Evolutionary conservation across 2,329 filamentous ascomycete species (phyloP).

Genomic region (Scytalidium sp.): DNA sequence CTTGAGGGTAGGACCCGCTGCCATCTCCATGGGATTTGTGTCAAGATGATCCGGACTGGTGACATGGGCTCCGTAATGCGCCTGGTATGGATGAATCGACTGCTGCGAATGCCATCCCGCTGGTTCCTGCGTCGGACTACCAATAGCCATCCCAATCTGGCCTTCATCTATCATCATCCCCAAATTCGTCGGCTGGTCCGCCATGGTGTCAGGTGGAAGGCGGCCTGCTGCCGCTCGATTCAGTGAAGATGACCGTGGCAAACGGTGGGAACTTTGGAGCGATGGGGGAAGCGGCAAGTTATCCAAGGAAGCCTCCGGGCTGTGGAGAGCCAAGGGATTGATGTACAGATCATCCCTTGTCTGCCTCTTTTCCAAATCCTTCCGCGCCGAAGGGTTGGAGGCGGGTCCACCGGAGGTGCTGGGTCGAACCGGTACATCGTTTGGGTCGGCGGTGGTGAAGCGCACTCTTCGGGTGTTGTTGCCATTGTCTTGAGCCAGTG

Average conservation of each 20-base stretch:
- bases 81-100: constrained; percentile 7
- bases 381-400: constrained; percentile 13
- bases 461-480: constrained; percentile 15
- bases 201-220: constrained; percentile 9
- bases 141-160: constrained; percentile 69
- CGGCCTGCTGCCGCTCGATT: constrained; percentile 12
- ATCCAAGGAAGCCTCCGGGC: constrained; percentile 22
- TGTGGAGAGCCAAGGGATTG: constrained; percentile 23
- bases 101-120: constrained; percentile 15
- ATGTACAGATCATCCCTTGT: constrained; percentile 28
- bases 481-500: constrained; percentile 18
- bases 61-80: constrained; percentile 16
- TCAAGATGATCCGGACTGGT: constrained; percentile 18
- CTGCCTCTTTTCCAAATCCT: constrained; percentile 20
- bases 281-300: constrained; percentile 23
- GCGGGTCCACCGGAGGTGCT: constrained; percentile 25
- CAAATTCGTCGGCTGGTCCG: constrained; percentile 18
- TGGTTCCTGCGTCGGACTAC: constrained; percentile 55
- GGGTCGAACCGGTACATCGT: constrained; percentile 21
- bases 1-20: constrained; percentile 9
- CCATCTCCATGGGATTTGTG: constrained; percentile 9
- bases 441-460: constrained; percentile 14
- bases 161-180: constrained; percentile 13
- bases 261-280: constrained; percentile 16
- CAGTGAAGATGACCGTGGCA: constrained; percentile 11